phyloP scores from a whole-genome alignment of 768 basidiomycete genomes.

The Pleurotus pulmonarius region DNA sequence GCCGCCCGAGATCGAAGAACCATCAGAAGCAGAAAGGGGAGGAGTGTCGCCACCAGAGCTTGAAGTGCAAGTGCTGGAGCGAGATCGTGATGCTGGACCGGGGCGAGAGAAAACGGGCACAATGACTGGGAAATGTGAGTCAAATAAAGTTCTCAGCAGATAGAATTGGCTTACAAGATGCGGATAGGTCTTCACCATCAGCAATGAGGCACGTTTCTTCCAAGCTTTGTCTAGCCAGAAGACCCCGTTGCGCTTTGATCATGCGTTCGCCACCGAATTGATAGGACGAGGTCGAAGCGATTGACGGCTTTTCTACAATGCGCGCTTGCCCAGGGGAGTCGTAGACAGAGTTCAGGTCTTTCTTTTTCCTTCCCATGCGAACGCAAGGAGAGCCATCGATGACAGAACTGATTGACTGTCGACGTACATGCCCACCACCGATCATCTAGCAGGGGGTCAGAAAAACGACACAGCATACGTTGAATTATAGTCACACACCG shows the following conservation, averaged over 20 bases:
- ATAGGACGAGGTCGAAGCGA: constrained; percentile 58
- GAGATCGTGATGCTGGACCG: constrained; percentile 42
- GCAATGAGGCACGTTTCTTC: constrained; percentile 64
- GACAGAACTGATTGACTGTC: constrained; percentile 60
- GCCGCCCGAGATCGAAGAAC: constrained; percentile 64
- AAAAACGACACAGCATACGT: not conserved
- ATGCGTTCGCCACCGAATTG: constrained; percentile 68
- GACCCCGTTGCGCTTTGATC: constrained; percentile 58
- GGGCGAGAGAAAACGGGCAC: constrained; percentile 64
- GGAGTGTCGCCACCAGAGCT: constrained; percentile 71
- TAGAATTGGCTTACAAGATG: constrained; percentile 48
- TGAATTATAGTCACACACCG: constrained; percentile 36
- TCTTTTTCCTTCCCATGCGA: constrained; percentile 48
- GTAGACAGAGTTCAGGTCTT: constrained; percentile 23
- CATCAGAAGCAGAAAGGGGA: constrained; percentile 65
- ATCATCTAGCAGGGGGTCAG: constrained; percentile 53
- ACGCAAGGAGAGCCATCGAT: constrained; percentile 71
- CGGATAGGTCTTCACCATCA: constrained; percentile 58
- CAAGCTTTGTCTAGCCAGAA: constrained; percentile 61
- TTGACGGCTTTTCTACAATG: constrained; percentile 62
- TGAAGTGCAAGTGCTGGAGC: constrained; percentile 66
- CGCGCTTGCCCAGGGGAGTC: constrained; percentile 43
- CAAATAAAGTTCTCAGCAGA: not conserved
- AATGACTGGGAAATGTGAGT: constrained; percentile 14
- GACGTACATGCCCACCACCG: constrained; percentile 71